Evolutionary conservation across 768 basidiomycete genomes (phyloP).

Genomic region (Gyrodon lividus): DNA sequence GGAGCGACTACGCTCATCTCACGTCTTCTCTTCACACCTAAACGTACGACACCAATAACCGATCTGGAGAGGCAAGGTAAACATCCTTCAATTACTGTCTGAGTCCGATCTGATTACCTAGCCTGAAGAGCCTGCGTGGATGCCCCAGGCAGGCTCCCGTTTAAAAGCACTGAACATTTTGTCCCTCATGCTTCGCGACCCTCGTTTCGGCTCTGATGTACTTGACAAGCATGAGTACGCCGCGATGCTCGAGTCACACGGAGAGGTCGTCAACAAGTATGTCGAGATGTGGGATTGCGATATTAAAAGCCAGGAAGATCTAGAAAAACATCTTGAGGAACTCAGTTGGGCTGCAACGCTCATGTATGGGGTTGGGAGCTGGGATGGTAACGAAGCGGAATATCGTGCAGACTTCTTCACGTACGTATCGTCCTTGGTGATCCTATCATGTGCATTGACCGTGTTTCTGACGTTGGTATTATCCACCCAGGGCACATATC

Average conservation of each 20-base stretch:
- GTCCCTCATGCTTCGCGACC: constrained; percentile 53
- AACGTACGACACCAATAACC: constrained; percentile 19
- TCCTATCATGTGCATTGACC: too few species aligned
- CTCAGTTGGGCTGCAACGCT: constrained; percentile 54
- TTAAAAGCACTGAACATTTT: constrained; percentile 50
- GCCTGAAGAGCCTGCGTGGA: constrained; percentile 21
- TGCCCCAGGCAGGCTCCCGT: constrained; percentile 33
- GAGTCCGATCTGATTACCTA: neutral
- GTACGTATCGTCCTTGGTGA: constrained; percentile 38
- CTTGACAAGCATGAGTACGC: constrained; percentile 36
- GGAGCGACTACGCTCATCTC: constrained; percentile 37
- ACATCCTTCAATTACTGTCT: neutral
- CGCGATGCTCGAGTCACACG: constrained; percentile 36
- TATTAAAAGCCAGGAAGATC: constrained; percentile 33
- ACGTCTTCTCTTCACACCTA: constrained; percentile 28
- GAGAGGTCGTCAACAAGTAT: constrained; percentile 41
- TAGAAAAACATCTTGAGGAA: constrained; percentile 59
- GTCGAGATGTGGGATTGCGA: constrained; percentile 49
- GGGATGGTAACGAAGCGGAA: constrained; percentile 31
- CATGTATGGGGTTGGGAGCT: constrained; percentile 63
- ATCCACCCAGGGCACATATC: constrained; percentile 54
- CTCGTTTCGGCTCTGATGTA: constrained; percentile 30
- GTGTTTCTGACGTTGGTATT: constrained; percentile 4
- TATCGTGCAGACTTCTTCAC: constrained; percentile 69
- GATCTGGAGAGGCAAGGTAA: constrained; percentile 22